These are phyloP conservation scores for Cantharellus cinnabarinus DNA, from an alignment of 768 basidiomycete species.

Conservation along the genomic window DNA sequence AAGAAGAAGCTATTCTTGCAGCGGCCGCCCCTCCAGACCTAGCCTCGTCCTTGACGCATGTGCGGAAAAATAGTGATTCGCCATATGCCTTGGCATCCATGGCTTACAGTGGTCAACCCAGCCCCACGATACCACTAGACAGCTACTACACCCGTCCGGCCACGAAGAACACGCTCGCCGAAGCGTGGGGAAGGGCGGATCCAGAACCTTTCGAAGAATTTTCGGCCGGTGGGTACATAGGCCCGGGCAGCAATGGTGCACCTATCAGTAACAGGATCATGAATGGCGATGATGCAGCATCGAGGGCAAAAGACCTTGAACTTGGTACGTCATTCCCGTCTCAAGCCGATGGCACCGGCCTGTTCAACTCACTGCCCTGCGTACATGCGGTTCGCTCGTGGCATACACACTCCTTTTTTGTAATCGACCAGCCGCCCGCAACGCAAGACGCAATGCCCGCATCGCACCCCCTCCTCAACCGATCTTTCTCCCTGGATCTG, in stretches of 20 bases:
- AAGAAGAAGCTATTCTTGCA: conserved; percentile 16
- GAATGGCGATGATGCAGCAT: conserved; percentile 6
- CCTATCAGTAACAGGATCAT: neutral
- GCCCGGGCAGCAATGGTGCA: conserved; percentile 25
- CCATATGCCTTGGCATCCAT: conserved; percentile 9
- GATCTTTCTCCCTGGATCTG: conserved; percentile 43
- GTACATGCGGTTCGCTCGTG: neutral
- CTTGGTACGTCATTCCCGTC: neutral
- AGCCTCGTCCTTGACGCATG: conserved; percentile 7
- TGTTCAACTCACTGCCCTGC: neutral
- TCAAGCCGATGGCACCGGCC: neutral
- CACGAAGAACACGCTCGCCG: conserved; percentile 65
- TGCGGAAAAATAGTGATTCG: conserved; percentile 7
- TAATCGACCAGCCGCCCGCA: conserved; percentile 19
- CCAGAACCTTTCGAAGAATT: conserved; percentile 85
- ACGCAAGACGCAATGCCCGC: conserved; percentile 1
- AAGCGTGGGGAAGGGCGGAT: conserved; percentile 85
- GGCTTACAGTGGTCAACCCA: neutral
- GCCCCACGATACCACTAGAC: neutral
- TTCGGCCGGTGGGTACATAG: conserved; percentile 36
- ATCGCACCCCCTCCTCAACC: conserved; percentile 54
- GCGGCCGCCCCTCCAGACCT: conserved; percentile 10
- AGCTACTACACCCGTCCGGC: neutral
- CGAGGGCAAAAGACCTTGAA: neutral
- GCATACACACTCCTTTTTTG: conserved; percentile 19